These are phyloP conservation scores for Aspergillus pseudotamarii DNA, from an alignment of 2,329 filamentous ascomycete species.

Conservation along the genomic window DNA sequence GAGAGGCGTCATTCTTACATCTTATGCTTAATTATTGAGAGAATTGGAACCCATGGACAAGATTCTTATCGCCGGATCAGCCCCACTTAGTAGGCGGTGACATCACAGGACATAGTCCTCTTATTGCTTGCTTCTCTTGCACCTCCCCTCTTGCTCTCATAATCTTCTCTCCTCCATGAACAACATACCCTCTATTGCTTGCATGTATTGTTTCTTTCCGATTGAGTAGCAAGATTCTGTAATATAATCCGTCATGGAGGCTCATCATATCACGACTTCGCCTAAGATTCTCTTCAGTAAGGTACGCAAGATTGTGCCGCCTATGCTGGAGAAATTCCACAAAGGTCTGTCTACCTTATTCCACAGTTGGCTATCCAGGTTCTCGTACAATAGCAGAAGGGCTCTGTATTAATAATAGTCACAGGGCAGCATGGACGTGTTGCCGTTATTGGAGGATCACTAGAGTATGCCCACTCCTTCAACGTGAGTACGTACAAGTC, in stretches of 20 bases:
- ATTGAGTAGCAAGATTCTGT: background rate
- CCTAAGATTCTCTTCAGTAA: conserved; percentile 77
- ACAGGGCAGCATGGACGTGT: conserved; percentile 88
- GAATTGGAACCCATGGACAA: background rate
- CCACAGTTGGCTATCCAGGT: background rate
- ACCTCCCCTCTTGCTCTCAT: conserved; percentile 4
- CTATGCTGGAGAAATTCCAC: conserved; percentile 93
- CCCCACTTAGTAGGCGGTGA: conserved; percentile 38
- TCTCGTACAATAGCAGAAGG: background rate
- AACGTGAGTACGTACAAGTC: background rate
- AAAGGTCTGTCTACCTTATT: conserved; percentile 66
- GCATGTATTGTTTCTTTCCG: background rate
- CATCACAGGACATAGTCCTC: conserved; percentile 29
- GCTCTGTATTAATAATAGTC: conserved; percentile 4
- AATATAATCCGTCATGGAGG: conserved; percentile 30
- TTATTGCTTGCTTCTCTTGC: conserved; percentile 8
- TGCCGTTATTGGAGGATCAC: conserved; percentile 90
- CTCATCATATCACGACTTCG: conserved; percentile 60
- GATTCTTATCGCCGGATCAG: conserved; percentile 11
- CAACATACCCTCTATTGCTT: background rate
- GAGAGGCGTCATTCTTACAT: conserved; percentile 11
- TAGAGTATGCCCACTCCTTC: conserved; percentile 59
- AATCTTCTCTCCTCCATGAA: background rate
- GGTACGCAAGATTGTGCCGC: conserved; percentile 87
- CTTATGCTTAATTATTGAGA: conserved; percentile 4